These are phyloP conservation scores for Eustoma russellianum DNA, from an alignment of 257 asterid species.

Conservation along the genomic window DNA sequence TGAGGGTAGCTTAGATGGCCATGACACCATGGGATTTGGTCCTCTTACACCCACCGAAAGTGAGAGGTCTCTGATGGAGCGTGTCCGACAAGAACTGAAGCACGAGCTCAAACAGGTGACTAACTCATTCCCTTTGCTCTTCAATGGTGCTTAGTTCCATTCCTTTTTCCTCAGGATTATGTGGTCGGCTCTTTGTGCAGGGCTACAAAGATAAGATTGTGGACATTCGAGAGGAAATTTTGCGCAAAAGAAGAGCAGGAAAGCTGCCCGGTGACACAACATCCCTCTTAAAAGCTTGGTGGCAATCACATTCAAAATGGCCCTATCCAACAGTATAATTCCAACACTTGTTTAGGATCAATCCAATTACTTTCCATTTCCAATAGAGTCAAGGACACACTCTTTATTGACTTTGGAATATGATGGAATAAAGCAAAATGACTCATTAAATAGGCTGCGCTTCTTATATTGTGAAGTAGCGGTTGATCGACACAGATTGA, in stretches of 20 bases:
- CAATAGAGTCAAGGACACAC: too few species aligned
- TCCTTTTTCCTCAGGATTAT: not conserved
- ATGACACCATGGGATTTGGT: slow-evolving; percentile 91
- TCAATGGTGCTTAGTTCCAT: too few species aligned
- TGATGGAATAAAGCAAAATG: too few species aligned
- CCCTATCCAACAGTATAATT: slow-evolving; percentile 68
- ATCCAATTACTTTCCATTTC: too few species aligned
- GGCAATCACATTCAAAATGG: slow-evolving; percentile 90
- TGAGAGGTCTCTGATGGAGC: slow-evolving; percentile 97
- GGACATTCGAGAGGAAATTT: slow-evolving; percentile 53
- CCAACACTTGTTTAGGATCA: not conserved
- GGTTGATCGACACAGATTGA: too few species aligned
- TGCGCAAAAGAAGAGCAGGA: slow-evolving; percentile 77
- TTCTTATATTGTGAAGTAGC: too few species aligned
- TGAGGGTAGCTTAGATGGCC: slow-evolving; percentile 71
- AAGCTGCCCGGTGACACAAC: slow-evolving; percentile 82
- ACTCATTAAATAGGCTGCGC: too few species aligned
- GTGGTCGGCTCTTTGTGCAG: slow-evolving; percentile 10
- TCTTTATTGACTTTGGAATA: too few species aligned
- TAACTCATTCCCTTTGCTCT: not conserved
- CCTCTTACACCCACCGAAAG: slow-evolving; percentile 88
- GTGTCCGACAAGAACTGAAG: slow-evolving; percentile 92
- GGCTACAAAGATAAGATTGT: slow-evolving; percentile 57
- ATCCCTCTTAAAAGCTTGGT: slow-evolving; percentile 67
- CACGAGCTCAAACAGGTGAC: slow-evolving; percentile 92